These are phyloP conservation scores for Physcia stellaris DNA, from an alignment of 495 filamentous ascomycete genomes.

Conservation along the genomic window DNA sequence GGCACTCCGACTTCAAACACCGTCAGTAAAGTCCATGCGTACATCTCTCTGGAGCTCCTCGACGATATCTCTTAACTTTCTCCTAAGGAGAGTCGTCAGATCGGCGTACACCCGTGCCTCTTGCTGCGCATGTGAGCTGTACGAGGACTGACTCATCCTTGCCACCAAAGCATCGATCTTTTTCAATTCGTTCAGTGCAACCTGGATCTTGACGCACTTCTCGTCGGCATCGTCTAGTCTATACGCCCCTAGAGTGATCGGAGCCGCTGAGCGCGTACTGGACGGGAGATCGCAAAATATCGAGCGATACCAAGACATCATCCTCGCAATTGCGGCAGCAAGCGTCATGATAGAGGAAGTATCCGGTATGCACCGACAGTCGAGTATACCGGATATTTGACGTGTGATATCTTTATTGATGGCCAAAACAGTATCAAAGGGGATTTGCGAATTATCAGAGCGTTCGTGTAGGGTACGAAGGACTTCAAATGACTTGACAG, in stretches of 20 bases:
- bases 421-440: neutral
- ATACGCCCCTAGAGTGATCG: conserved; percentile 1
- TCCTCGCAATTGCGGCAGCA: neutral
- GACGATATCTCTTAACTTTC: neutral
- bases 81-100: neutral
- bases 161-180: neutral
- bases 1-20: neutral
- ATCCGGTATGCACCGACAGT: neutral
- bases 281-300: neutral
- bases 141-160: neutral
- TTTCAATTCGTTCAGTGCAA: neutral
- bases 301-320: neutral
- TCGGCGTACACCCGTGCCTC: conserved; percentile 1
- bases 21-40: neutral
- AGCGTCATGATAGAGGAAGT: conserved; percentile 1
- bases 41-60: neutral
- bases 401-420: neutral
- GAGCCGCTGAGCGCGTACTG: neutral
- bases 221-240: conserved; percentile 3
- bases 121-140: neutral
- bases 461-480: neutral
- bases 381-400: neutral
- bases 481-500: neutral
- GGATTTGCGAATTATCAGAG: neutral
- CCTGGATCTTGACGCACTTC: neutral